These are phyloP conservation scores for Gonapodya sp. DNA, from an alignment of 192 early-diverging fungal genomes.

Conservation along the genomic window DNA sequence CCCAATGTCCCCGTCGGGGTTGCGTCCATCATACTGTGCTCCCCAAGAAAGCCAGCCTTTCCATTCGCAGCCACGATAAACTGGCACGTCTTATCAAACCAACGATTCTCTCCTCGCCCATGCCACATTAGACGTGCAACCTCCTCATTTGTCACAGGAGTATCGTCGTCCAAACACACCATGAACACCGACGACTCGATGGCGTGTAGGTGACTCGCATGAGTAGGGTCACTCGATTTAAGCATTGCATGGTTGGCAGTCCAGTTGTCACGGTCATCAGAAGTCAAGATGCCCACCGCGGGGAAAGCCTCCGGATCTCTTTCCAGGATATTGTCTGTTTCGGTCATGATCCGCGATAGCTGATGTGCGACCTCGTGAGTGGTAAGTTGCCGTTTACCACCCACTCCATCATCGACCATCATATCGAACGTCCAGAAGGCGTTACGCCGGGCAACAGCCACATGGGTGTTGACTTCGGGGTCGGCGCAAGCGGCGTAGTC, in stretches of 20 bases:
- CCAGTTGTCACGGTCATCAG: slow-evolving; percentile 94
- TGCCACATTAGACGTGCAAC: slow-evolving; percentile 78
- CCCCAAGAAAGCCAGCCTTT: slow-evolving; percentile 88
- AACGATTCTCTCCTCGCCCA: slow-evolving; percentile 93
- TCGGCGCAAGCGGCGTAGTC: slow-evolving; percentile 70
- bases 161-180: slow-evolving; percentile 80
- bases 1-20: slow-evolving; percentile 45
- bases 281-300: slow-evolving; percentile 76
- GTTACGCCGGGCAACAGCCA: slow-evolving; percentile 82
- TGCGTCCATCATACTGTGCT: slow-evolving; percentile 83
- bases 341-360: slow-evolving; percentile 21
- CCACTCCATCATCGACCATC: slow-evolving; percentile 36
- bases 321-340: slow-evolving; percentile 48
- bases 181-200: slow-evolving; percentile 83
- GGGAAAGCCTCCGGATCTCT: slow-evolving; percentile 50
- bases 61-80: slow-evolving; percentile 97
- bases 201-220: slow-evolving; percentile 61
- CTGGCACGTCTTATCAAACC: slow-evolving; percentile 94
- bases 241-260: slow-evolving; percentile 63
- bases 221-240: slow-evolving; percentile 51
- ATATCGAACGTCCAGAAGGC: slow-evolving; percentile 79
- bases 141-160: slow-evolving; percentile 83
- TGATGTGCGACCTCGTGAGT: slow-evolving; percentile 59
- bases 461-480: slow-evolving; percentile 66
- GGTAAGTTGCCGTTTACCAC: not conserved